Evolutionary conservation across 2,329 filamentous ascomycete species (phyloP), one percentile per base, ranked within the genome.

Genomic region (Diaporthe sp.): DNA sequence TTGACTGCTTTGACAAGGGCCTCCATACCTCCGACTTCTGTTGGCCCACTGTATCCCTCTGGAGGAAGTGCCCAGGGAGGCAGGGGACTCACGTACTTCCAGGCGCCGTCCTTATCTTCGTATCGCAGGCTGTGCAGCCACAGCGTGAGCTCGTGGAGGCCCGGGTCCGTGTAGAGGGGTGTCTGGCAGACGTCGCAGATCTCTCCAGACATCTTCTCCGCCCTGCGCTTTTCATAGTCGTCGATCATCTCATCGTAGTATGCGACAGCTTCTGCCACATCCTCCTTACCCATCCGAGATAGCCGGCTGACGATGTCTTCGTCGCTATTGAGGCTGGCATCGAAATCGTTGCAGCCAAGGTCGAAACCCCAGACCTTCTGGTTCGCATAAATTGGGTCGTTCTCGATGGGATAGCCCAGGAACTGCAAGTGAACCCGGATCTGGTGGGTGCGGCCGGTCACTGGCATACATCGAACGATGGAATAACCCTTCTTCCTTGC

Each of bases 361-460:
- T 92, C 89, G 0, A 92, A 87, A 0, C 97, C 97, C 88, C 97
- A 99, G 15, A 99, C 97, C 73, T 92, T 92, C 81, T 94, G 92
- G 81, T 99, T 99, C 79, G 94, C 95, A 83, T 99, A 99, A 79
- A 99, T 98, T 10, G 97, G 97, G 81, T 99, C 97, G 82, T 99
- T 99, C 77, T 95, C 92, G 78, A 99, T 98, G 2, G 97, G 97
- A 81, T 98, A 94, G 1, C 97, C 97, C 4, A 99, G 87, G 82
- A 94, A 97, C 81, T 99, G 97, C 22, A 99, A 88, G 80, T 99
- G 97, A 25, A 99, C 97, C 44, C 97, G 92, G 65, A 99, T 90
- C 82, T 99, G 97, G 81, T 99, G 97, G 17, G 97, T 99, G 68
- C 97, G 91, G 0, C 97, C 97, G 0, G 97, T 99, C 37, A 98